Evolutionary conservation across 257 asterid genomes (phyloP).

Genomic region (Leonotis leonurus): DNA sequence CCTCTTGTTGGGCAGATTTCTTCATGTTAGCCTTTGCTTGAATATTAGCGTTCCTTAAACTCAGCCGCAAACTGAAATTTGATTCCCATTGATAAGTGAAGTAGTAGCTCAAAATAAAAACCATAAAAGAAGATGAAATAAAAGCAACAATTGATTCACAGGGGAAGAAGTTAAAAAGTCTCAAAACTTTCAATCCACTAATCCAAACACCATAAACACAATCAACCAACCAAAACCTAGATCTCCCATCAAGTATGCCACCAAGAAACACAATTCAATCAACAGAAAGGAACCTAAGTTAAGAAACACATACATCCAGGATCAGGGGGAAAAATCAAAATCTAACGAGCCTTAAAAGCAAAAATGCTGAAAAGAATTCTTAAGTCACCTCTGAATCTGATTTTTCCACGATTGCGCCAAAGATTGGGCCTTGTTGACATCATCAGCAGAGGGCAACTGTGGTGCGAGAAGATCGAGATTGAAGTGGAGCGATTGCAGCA

Average conservation of each 20-base stretch:
- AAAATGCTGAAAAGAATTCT: neutral
- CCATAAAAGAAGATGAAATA: neutral
- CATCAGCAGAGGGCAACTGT: constrained; percentile 59
- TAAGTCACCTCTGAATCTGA: constrained; percentile 75
- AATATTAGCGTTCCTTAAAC: constrained; percentile 74
- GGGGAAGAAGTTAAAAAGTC: neutral
- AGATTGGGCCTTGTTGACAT: constrained; percentile 54
- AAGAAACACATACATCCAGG: constrained; percentile 2
- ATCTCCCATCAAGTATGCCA: neutral
- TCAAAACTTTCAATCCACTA: neutral
- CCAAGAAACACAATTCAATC: neutral
- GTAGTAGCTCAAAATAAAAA: neutral
- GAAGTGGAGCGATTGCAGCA: constrained; percentile 68
- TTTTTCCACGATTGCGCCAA: constrained; percentile 66
- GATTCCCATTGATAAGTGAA: constrained; percentile 1
- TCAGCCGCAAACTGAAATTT: constrained; percentile 49
- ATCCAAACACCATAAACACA: neutral
- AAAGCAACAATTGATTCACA: neutral
- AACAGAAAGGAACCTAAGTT: neutral
- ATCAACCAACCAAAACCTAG: neutral
- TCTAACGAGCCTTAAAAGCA: neutral
- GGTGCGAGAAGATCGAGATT: constrained; percentile 90
- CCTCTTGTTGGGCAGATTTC: constrained; percentile 86
- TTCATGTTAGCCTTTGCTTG: constrained; percentile 84
- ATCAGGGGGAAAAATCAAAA: neutral